These are phyloP conservation scores for Haplosporangium sp. DNA, from an alignment of 371 early-diverging fungal species.

Conservation along the genomic window DNA sequence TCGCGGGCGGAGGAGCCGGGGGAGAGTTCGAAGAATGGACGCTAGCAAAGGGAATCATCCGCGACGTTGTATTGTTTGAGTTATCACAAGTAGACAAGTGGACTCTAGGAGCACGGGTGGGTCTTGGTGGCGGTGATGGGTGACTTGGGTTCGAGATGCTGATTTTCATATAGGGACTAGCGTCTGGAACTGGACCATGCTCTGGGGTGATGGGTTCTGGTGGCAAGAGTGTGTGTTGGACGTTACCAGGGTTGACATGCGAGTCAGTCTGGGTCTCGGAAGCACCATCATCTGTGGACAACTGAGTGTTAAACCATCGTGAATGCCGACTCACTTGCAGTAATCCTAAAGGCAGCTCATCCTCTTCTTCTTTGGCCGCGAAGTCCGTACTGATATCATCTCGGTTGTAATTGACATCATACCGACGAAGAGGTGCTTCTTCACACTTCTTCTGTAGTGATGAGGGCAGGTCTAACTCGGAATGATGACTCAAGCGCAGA, in stretches of 20 bases:
- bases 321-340: conserved; percentile 31
- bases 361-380: conserved; percentile 15
- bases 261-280: conserved; percentile 3
- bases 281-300: conserved; percentile 28
- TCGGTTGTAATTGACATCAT: not conserved
- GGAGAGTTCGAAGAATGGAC: not conserved
- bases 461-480: too few species aligned
- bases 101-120: conserved; percentile 5
- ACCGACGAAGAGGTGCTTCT: not conserved
- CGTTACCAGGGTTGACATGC: not conserved
- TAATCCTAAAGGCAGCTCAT: conserved; percentile 28
- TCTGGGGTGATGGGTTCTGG: conserved; percentile 35
- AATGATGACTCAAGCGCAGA: too few species aligned
- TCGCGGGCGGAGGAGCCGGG: not conserved
- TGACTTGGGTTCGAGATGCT: conserved; percentile 9
- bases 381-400: not conserved
- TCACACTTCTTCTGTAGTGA: too few species aligned
- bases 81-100: conserved; percentile 5
- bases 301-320: conserved; percentile 29
- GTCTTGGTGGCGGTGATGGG: conserved; percentile 10
- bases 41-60: not conserved
- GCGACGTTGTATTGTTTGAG: conserved; percentile 1
- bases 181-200: conserved; percentile 14
- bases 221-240: conserved; percentile 19
- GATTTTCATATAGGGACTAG: conserved; percentile 10